A percentile compares a stretch with the other conserved stretches of the same genome.
Evolutionary conservation across 2,329 filamentous ascomycete genomes (phyloP).

Genomic region (Ambrosiella xylebori): DNA sequence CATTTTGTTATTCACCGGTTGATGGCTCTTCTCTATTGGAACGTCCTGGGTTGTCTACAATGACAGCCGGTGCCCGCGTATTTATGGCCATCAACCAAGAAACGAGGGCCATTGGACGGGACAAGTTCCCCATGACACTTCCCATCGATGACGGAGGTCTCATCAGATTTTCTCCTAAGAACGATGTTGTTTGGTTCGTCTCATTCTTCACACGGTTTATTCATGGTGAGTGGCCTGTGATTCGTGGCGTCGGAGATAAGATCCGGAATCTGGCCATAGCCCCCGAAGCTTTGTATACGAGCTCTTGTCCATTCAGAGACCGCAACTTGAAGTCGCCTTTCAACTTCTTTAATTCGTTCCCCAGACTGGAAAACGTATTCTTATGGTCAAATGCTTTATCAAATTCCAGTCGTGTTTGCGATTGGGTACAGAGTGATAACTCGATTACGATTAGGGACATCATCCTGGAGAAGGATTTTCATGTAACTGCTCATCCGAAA

Average conservation of each 20-base stretch:
- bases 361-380: conserved; percentile 8
- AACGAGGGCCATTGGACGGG: conserved; percentile 4
- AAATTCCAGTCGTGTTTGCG: neutral
- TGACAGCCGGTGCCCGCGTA: neutral
- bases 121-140: neutral
- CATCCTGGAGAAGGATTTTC: neutral
- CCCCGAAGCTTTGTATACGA: neutral
- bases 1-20: neutral
- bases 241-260: neutral
- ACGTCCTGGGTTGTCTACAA: neutral
- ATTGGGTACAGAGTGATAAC: conserved; percentile 5
- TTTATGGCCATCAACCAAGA: conserved; percentile 9
- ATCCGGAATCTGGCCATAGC: conserved; percentile 8
- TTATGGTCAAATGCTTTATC: neutral
- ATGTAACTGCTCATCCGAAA: neutral
- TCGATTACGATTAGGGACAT: conserved; percentile 7
- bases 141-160: neutral
- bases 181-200: conserved; percentile 6
- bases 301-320: neutral
- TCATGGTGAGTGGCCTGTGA: neutral
- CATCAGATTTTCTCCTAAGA: conserved; percentile 2
- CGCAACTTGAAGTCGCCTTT: neutral
- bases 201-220: neutral
- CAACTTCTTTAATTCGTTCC: conserved; percentile 4
- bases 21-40: neutral